phyloP scores from a whole-genome alignment of 2,329 filamentous ascomycete genomes.

The Cadophora gregata region DNA sequence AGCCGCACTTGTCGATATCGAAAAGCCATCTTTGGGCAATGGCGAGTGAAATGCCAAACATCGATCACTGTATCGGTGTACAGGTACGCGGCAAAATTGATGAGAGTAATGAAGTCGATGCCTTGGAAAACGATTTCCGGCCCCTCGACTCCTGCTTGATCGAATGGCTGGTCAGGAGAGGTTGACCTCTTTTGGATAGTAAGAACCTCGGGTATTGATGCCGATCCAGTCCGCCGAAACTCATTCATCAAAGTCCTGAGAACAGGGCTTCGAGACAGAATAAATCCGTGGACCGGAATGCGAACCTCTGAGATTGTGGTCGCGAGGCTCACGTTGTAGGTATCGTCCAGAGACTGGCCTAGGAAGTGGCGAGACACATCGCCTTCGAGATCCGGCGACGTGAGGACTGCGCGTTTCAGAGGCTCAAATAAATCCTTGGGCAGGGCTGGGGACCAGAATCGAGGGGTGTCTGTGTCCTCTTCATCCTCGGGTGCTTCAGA shows the following conservation, averaged over 20 bases:
- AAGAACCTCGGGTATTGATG: slow-evolving; percentile 65
- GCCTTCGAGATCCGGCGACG: slow-evolving; percentile 68
- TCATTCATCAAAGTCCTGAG: slow-evolving; percentile 67
- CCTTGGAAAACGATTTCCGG: slow-evolving; percentile 69
- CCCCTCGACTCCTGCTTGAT: slow-evolving; percentile 49
- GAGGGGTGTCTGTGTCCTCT: slow-evolving; percentile 49
- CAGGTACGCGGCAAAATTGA: slow-evolving; percentile 80
- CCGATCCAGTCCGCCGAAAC: slow-evolving; percentile 59
- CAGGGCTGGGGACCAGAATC: slow-evolving; percentile 49
- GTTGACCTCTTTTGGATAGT: slow-evolving; percentile 57
- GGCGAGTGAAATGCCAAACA: slow-evolving; percentile 80
- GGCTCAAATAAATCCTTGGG: slow-evolving; percentile 60
- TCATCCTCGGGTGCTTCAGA: slow-evolving; percentile 46
- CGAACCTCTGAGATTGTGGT: slow-evolving; percentile 71
- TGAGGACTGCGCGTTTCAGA: slow-evolving; percentile 60
- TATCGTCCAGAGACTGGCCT: slow-evolving; percentile 46
- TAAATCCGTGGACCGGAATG: slow-evolving; percentile 84
- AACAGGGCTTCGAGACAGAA: slow-evolving; percentile 75
- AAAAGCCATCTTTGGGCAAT: slow-evolving; percentile 66
- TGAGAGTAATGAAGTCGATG: slow-evolving; percentile 77
- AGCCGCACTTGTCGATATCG: slow-evolving; percentile 80
- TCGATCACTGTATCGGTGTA: slow-evolving; percentile 84
- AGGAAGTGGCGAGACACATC: slow-evolving; percentile 62
- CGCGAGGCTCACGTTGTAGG: slow-evolving; percentile 49
- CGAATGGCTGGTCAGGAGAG: background rate